Evolutionary conservation across 2,329 filamentous ascomycete genomes (phyloP).

Genomic region (Rugonectria rugulosa): DNA sequence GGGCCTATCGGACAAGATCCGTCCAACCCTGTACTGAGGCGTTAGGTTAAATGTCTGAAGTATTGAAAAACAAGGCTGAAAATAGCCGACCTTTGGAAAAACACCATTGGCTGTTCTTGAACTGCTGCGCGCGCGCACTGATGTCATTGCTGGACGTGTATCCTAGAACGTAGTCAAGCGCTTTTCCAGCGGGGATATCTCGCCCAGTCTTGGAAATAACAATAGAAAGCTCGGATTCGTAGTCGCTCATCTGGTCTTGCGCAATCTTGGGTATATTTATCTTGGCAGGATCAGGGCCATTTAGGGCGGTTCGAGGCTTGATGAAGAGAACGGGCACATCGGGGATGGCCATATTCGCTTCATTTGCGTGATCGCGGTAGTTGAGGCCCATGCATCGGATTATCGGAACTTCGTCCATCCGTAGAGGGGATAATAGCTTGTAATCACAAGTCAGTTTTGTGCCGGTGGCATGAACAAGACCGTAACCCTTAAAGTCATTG

Average conservation of each 20-base stretch:
- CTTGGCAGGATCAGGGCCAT: slow-evolving; percentile 40
- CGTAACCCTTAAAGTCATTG: no score
- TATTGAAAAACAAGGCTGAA: no score
- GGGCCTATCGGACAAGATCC: slow-evolving; percentile 59
- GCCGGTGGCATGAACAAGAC: no score
- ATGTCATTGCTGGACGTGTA: slow-evolving; percentile 52
- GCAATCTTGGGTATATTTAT: slow-evolving; percentile 35
- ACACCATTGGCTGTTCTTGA: slow-evolving; percentile 48
- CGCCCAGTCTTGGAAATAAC: slow-evolving; percentile 50
- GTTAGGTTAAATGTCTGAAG: no score
- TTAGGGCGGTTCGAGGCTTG: slow-evolving; percentile 48
- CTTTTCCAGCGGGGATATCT: slow-evolving; percentile 47
- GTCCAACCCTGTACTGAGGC: slow-evolving; percentile 48
- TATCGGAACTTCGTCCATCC: slow-evolving; percentile 45
- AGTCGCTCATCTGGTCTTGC: slow-evolving; percentile 48
- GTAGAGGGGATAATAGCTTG: no score
- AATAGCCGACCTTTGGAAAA: slow-evolving; percentile 49
- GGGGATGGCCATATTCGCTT: slow-evolving; percentile 48
- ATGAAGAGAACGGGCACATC: slow-evolving; percentile 47
- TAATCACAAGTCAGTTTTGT: no score
- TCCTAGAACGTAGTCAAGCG: slow-evolving; percentile 49
- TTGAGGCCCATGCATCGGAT: slow-evolving; percentile 56
- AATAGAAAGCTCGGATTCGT: slow-evolving; percentile 50
- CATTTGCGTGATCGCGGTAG: slow-evolving; percentile 50
- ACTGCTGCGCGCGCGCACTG: slow-evolving; percentile 46